These are phyloP conservation scores for Phytopythium litorale DNA, from an alignment of 352 stramenopile species.

Conservation along the genomic window DNA sequence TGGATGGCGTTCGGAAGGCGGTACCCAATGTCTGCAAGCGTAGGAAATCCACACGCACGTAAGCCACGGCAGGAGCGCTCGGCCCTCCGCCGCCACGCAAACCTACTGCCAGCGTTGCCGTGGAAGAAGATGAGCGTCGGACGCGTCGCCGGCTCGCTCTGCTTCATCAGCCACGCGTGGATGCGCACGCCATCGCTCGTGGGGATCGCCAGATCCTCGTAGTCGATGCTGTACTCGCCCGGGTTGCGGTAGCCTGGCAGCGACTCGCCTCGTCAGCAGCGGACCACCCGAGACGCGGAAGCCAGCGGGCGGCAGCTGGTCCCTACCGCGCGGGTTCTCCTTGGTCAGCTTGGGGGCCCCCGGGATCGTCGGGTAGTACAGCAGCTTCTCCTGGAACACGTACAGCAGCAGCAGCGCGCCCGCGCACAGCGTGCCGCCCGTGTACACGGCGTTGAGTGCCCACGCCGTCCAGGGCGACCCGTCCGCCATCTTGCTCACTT, in stretches of 20 bases:
- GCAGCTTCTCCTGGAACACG: constrained; percentile 75
- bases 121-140: constrained; percentile 96
- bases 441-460: constrained; percentile 61
- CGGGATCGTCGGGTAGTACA: constrained; percentile 82
- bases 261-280: constrained; percentile 4
- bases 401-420: constrained; percentile 71
- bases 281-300: no score
- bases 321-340: constrained; percentile 71
- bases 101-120: constrained; percentile 90
- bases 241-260: constrained; percentile 83
- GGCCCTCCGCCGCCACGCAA: no score
- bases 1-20: constrained; percentile 91
- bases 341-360: constrained; percentile 75
- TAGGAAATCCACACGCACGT: no score
- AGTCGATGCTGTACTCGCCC: constrained; percentile 83
- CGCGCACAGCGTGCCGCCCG: constrained; percentile 50
- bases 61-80: no score
- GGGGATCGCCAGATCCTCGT: constrained; percentile 87
- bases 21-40: constrained; percentile 91
- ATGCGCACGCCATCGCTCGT: constrained; percentile 82
- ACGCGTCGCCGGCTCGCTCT: constrained; percentile 38
- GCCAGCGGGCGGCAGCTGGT: no score
- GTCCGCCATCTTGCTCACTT: constrained; percentile 30
- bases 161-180: constrained; percentile 92
- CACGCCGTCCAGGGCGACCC: constrained; percentile 45